Conservation (phyloP, 2,329 filamentous ascomycete genomes). For the Xylaria polymorpha region DNA sequence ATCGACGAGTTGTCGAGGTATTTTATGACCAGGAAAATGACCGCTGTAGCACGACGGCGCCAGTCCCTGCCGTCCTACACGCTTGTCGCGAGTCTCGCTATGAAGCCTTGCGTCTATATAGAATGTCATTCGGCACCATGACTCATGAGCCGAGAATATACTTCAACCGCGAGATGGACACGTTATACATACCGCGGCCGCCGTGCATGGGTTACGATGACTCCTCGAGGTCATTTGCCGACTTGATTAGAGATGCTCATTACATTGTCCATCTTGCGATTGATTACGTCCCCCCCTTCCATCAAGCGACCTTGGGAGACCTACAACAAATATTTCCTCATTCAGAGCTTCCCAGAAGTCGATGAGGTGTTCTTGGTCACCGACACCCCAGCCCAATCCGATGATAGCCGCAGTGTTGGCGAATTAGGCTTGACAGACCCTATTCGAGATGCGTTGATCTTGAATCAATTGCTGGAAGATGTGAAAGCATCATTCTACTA, state of each 20-base stretch:
- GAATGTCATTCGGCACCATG: constrained; percentile 51
- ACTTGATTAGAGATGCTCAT: constrained; percentile 51
- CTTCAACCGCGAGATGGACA: constrained; percentile 50
- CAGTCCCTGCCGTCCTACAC: constrained; percentile 56
- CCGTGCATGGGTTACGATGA: constrained; percentile 56
- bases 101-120: constrained; percentile 56
- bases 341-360: constrained; percentile 51
- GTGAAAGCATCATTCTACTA: constrained; percentile 49
- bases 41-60: constrained; percentile 53
- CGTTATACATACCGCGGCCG: constrained; percentile 55
- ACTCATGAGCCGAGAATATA: constrained; percentile 49
- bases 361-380: constrained; percentile 55
- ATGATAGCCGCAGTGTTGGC: constrained; percentile 32
- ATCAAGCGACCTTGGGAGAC: constrained; percentile 62
- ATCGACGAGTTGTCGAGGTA: constrained; percentile 55
- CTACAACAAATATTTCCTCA: constrained; percentile 61
- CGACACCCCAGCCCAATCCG: constrained; percentile 29
- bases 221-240: constrained; percentile 56
- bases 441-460: constrained; percentile 39
- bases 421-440: constrained; percentile 44
- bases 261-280: constrained; percentile 56
- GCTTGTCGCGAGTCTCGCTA: constrained; percentile 56
- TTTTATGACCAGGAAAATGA: constrained; percentile 53
- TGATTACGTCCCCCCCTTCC: constrained; percentile 58
- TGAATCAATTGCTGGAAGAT: constrained; percentile 45